These are phyloP conservation scores for Kluyveromyces lactis DNA, from an alignment of 805 yeast species.

Conservation along the genomic window DNA sequence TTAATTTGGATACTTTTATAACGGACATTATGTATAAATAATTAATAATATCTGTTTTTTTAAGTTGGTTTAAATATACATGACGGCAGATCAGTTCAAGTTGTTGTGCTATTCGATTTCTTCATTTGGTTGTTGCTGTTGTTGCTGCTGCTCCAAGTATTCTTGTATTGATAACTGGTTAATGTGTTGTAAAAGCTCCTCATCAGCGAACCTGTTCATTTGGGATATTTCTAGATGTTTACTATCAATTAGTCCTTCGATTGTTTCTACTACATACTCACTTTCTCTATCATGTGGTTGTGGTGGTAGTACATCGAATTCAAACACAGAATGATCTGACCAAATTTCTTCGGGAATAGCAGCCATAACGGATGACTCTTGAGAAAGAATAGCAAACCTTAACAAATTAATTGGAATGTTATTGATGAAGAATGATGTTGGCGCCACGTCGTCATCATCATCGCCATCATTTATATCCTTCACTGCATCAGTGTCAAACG, in stretches of 20 bases:
- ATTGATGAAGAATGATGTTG: constrained; percentile 18
- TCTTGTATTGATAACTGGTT: constrained; percentile 27
- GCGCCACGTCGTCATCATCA: constrained; percentile 1
- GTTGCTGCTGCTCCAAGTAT: constrained; percentile 21
- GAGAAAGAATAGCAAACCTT: constrained; percentile 62
- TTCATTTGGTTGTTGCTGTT: not conserved
- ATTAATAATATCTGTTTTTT: not conserved
- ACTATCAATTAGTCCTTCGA: constrained; percentile 29
- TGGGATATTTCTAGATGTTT: constrained; percentile 21
- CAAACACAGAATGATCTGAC: constrained; percentile 53
- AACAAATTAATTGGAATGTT: constrained; percentile 51
- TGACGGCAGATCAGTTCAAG: too few relatives aligned
- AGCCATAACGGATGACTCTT: constrained; percentile 65
- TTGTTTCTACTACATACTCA: constrained; percentile 29
- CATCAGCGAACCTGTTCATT: constrained; percentile 27
- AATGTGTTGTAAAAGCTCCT: constrained; percentile 23
- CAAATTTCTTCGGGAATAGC: constrained; percentile 55
- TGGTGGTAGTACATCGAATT: constrained; percentile 71
- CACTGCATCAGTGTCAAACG: not conserved
- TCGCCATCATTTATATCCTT: constrained; percentile 4
- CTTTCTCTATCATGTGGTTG: constrained; percentile 27
- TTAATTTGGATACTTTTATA: not conserved
- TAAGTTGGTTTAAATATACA: too few relatives aligned
- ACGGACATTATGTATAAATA: not conserved
- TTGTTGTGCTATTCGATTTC: too few relatives aligned